Percentiles rank a stretch among this genome's conserved stretches.
Evolutionary conservation across 139 green algal genomes (phyloP).

Genomic region (Chlamydomonas urium): DNA sequence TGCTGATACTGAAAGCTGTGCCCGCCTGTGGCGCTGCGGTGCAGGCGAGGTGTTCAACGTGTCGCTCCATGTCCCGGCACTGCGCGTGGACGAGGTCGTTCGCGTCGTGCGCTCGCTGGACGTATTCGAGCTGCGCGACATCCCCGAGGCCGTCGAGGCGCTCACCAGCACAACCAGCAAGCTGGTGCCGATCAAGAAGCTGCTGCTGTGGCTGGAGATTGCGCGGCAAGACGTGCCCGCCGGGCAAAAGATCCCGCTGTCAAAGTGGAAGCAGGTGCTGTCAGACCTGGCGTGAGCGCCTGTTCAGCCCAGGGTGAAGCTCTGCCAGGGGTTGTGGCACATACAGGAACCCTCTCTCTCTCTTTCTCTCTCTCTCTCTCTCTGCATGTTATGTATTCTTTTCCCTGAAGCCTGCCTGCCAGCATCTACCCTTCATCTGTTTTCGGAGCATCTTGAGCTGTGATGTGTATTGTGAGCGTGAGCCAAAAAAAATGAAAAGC

Average conservation of each 20-base stretch:
- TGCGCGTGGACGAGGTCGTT: conserved; percentile 66
- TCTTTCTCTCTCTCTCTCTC: too few relatives aligned
- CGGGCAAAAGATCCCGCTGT: conserved; percentile 39
- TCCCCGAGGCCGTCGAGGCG: conserved; percentile 40
- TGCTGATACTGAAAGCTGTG: too few relatives aligned
- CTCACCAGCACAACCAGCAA: conserved; percentile 32
- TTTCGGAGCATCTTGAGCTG: too few relatives aligned
- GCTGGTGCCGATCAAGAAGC: conserved; percentile 87
- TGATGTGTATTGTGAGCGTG: too few relatives aligned
- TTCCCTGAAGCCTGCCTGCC: too few relatives aligned
- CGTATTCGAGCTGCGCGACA: conserved; percentile 54
- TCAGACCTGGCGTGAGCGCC: conserved; percentile 50
- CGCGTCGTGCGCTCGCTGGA: conserved; percentile 65
- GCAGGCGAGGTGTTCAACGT: conserved; percentile 78
- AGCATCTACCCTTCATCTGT: too few relatives aligned
- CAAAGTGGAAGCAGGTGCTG: conserved; percentile 54
- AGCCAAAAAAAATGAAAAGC: too few relatives aligned
- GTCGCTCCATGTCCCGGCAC: conserved; percentile 75
- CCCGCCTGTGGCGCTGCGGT: too few relatives aligned
- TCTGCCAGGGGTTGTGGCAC: too few relatives aligned
- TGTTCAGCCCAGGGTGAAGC: too few relatives aligned
- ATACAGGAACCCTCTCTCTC: too few relatives aligned
- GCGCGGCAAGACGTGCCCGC: conserved; percentile 56
- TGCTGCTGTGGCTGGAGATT: conserved; percentile 95
- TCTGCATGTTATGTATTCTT: too few relatives aligned